Conservation (phyloP, 2,329 filamentous ascomycete genomes). For the Thielaviopsis euricoi region DNA sequence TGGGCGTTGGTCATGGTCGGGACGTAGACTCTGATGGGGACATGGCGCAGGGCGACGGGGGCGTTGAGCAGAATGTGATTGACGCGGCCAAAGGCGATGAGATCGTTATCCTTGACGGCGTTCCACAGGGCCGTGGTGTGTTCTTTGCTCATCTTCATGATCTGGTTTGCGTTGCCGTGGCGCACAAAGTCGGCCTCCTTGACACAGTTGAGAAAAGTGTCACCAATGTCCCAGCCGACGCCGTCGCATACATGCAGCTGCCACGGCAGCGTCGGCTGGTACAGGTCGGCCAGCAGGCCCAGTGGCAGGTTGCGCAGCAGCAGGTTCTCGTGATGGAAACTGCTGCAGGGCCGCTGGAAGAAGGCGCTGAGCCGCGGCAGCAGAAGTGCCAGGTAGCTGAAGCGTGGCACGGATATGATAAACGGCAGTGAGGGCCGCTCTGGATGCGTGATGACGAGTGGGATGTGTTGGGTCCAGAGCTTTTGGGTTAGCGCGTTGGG, state of each 20-base stretch:
- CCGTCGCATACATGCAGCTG: slow-evolving; percentile 36
- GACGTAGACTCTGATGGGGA: slow-evolving; percentile 82
- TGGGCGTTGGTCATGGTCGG: slow-evolving; percentile 40
- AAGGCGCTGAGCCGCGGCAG: slow-evolving; percentile 37
- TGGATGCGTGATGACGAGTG: slow-evolving; percentile 37
- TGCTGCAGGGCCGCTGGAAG: slow-evolving; percentile 37
- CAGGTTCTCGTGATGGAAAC: slow-evolving; percentile 40
- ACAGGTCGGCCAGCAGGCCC: slow-evolving; percentile 39
- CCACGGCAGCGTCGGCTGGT: slow-evolving; percentile 38
- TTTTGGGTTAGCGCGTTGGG: slow-evolving; percentile 22
- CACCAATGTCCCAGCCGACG: slow-evolving; percentile 40
- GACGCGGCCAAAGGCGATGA: slow-evolving; percentile 53
- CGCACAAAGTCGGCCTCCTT: slow-evolving; percentile 74
- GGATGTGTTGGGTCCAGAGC: slow-evolving; percentile 38
- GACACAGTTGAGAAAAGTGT: slow-evolving; percentile 47
- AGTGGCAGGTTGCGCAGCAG: slow-evolving; percentile 36
- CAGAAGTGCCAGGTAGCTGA: slow-evolving; percentile 42
- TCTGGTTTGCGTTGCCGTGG: slow-evolving; percentile 74
- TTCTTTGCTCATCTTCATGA: slow-evolving; percentile 75
- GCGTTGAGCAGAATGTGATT: slow-evolving; percentile 63
- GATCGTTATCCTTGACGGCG: slow-evolving; percentile 63
- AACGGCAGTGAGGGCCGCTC: slow-evolving; percentile 31
- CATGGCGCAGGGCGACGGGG: slow-evolving; percentile 56
- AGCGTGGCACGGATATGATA: slow-evolving; percentile 37
- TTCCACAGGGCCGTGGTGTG: slow-evolving; percentile 74